Evolutionary conservation across 768 basidiomycete species (phyloP).

Genomic region (Brasilioporus rufonigricans): DNA sequence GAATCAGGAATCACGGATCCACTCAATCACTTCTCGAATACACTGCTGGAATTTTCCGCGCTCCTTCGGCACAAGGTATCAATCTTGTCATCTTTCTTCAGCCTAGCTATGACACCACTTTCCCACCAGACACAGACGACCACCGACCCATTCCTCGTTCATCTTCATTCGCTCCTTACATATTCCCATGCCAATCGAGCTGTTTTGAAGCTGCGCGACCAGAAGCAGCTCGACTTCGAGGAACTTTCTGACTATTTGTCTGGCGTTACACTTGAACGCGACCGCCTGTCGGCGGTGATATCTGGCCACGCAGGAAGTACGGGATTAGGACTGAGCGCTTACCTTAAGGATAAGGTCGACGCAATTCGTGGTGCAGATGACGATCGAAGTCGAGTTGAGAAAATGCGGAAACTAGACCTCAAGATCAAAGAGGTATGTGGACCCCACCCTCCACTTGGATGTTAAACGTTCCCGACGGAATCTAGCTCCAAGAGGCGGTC

Average conservation of each 20-base stretch:
- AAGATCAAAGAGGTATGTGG: constrained; percentile 89
- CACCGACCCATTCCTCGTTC: constrained; percentile 86
- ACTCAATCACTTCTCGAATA: constrained; percentile 94
- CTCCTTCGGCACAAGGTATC: constrained; percentile 79
- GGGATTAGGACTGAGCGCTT: constrained; percentile 82
- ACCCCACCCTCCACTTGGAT: neutral
- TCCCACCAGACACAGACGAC: constrained; percentile 74
- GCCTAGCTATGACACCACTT: neutral
- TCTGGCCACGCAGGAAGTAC: constrained; percentile 85
- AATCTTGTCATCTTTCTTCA: constrained; percentile 1
- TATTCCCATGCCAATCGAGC: constrained; percentile 92
- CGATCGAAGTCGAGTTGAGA: constrained; percentile 88
- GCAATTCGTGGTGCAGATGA: constrained; percentile 90
- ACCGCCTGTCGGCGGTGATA: constrained; percentile 86
- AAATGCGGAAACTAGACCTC: constrained; percentile 86
- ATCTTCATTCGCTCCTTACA: constrained; percentile 88
- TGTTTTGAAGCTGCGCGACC: constrained; percentile 94
- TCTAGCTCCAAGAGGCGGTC: constrained; percentile 93
- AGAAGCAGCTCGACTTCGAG: constrained; percentile 98
- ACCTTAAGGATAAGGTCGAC: constrained; percentile 91
- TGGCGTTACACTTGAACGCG: constrained; percentile 89
- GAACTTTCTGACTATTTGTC: constrained; percentile 94
- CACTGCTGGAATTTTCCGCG: constrained; percentile 91
- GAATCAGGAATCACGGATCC: constrained; percentile 99
- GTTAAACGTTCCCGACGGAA: constrained; percentile 1